Base-by-base conservation (phyloP, 257 asterid genomes). In the Phtheirospermum japonicum region DNA sequence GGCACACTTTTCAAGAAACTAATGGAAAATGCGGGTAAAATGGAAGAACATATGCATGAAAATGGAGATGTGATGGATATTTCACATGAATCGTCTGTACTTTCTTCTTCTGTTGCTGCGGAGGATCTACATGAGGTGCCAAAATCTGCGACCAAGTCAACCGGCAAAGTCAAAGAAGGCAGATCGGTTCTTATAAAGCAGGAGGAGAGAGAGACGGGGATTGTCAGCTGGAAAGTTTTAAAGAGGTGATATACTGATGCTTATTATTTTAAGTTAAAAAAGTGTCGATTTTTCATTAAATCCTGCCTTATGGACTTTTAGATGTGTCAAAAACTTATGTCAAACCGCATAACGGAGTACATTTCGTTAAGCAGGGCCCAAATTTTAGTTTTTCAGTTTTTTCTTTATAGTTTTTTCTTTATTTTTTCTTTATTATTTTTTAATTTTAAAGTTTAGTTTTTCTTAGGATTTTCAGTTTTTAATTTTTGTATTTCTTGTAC, bases 181-280 rank as follows among this genome's bases (percentile, higher is more conserved):
- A 81, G 76, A 81, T 76, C 95, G 26, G 82, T 84, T 77, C 94
- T 89, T 50, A 81, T 84, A 65, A 89, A 76, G 80, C 89, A 86
- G 77, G 97, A 89, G 82, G 97, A 86, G 48, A 72, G 94, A 64
- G 97, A 89, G 77, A 89, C 89, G 0, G 97, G 97, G 45, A 77
- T 86, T 51, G 80, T 89, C 73, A 86, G 87, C 87, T 86, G 89
- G 97, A 74, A 77, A 20, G 97, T 89, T 67, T 78, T 89, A 70
- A 79, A 52, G 76, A 83, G 95, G 94, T 84, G 59, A 78, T 45
- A 39, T 20, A 20, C 59, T 63, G 17, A 26, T 56, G 52, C 43
- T 42, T n/a, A 49, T 26, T 28, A 14, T 53, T 45, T 59, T 16
- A 40, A 6, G 14, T 72, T 60, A 16, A 70, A 16, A 70, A 54